phyloP scores from a whole-genome alignment of 1,284 basidiomycete genomes.

The Moesziomyces antarcticus region DNA sequence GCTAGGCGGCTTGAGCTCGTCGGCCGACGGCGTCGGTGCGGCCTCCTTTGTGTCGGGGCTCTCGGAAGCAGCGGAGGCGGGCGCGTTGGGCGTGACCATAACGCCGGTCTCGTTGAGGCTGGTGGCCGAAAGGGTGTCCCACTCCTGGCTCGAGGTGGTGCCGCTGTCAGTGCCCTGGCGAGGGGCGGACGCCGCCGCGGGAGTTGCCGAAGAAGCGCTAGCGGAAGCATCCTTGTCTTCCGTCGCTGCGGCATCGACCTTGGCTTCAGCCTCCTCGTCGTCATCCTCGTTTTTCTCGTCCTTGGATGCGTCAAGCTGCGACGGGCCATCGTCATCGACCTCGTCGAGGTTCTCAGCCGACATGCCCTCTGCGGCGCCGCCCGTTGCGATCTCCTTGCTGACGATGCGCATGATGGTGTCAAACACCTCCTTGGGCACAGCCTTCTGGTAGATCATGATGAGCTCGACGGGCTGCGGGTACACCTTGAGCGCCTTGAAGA shows the following conservation, averaged over 20 bases:
- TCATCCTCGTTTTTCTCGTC: conserved; percentile 7
- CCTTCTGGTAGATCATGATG: conserved; percentile 83
- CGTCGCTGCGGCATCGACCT: not conserved
- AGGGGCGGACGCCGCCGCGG: conserved; percentile 11
- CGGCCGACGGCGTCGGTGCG: conserved; percentile 2
- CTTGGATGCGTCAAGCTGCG: conserved; percentile 9
- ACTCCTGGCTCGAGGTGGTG: conserved; percentile 58
- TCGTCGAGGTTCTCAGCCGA: conserved; percentile 46
- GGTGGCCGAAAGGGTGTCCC: conserved; percentile 51
- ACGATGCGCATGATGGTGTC: conserved; percentile 89
- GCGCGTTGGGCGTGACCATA: conserved; percentile 31
- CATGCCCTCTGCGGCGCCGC: conserved; percentile 40
- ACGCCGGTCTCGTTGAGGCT: conserved; percentile 49
- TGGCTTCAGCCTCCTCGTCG: conserved; percentile 4
- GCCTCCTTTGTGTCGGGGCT: conserved; percentile 9
- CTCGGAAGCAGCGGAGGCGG: conserved; percentile 20
- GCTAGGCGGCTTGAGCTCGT: conserved; percentile 24
- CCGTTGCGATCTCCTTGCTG: conserved; percentile 81
- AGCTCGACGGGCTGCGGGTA: conserved; percentile 94
- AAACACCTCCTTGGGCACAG: conserved; percentile 86
- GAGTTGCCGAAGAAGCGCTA: conserved; percentile 12
- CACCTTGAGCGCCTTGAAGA: conserved; percentile 92
- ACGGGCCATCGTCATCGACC: conserved; percentile 48
- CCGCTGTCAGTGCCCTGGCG: conserved; percentile 43
- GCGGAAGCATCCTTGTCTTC: conserved; percentile 24